A percentile compares a stretch with the other conserved stretches of the same genome.
Evolutionary conservation across 257 asterid species (phyloP).

Genomic region (Solanum corneliomulleri): DNA sequence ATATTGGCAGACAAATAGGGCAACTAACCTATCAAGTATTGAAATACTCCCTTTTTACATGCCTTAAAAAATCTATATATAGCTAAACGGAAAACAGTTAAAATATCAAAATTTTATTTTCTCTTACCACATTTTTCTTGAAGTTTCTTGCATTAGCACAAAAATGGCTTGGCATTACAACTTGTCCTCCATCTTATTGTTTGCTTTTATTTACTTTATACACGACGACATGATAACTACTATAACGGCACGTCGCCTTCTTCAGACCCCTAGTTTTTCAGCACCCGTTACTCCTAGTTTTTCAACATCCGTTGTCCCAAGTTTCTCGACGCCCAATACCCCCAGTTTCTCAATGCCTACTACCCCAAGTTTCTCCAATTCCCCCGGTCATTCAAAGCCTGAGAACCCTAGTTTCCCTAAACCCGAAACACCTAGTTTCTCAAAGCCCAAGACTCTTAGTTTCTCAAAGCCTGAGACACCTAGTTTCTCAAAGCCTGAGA

Average conservation of each 20-base stretch:
- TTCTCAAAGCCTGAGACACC: too few species aligned
- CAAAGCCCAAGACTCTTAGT: too few species aligned
- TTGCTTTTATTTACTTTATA: not conserved
- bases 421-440: too few species aligned
- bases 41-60: not conserved
- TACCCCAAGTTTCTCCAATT: not conserved
- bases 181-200: not conserved
- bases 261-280: not conserved
- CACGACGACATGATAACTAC: not conserved
- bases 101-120: not conserved
- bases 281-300: not conserved
- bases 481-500: too few species aligned
- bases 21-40: conserved; percentile 3
- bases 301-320: not conserved
- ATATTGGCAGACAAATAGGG: not conserved
- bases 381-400: not conserved
- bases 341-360: not conserved
- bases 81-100: not conserved
- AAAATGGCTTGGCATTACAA: not conserved
- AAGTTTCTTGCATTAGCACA: not conserved
- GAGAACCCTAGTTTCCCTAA: not conserved
- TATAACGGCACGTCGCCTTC: conserved; percentile 8
- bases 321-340: not conserved
- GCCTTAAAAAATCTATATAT: conserved; percentile 2
- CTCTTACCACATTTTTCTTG: not conserved